These are phyloP conservation scores for Phytophthora kernoviae DNA, from an alignment of 352 stramenopile species.

Conservation along the genomic window DNA sequence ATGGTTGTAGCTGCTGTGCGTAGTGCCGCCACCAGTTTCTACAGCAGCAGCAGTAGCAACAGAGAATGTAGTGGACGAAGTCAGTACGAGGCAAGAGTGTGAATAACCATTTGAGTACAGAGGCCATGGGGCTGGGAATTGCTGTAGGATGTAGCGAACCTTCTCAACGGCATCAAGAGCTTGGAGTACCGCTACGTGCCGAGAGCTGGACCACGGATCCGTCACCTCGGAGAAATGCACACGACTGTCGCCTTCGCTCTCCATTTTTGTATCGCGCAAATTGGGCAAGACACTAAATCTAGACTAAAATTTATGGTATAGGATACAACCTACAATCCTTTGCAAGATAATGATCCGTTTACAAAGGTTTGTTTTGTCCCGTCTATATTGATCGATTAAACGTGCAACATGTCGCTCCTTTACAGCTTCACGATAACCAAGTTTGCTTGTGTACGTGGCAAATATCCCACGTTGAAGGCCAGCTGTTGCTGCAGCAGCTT, in stretches of 20 bases:
- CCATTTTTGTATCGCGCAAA: conserved; percentile 34
- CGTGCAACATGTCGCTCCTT: conserved; percentile 6
- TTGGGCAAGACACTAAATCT: too few relatives aligned
- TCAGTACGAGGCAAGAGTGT: too few relatives aligned
- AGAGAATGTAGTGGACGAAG: conserved; percentile 3
- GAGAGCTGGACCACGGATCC: conserved; percentile 70
- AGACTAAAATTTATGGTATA: too few relatives aligned
- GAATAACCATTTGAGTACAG: conserved; percentile 1
- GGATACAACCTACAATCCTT: too few relatives aligned
- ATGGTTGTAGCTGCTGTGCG: conserved; percentile 72
- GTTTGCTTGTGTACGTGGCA: too few relatives aligned
- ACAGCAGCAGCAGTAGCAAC: not conserved
- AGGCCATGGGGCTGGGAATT: not conserved
- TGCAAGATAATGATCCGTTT: conserved; percentile 5
- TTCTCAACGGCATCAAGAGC: conserved; percentile 77
- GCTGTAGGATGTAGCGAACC: conserved; percentile 32
- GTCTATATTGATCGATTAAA: conserved; percentile 13
- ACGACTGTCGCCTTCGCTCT: conserved; percentile 68
- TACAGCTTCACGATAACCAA: conserved; percentile 19
- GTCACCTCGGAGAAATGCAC: conserved; percentile 80
- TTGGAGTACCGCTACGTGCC: conserved; percentile 79
- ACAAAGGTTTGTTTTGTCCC: not conserved
- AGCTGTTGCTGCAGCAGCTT: conserved; percentile 18
- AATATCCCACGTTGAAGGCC: conserved; percentile 15
- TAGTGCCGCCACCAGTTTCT: conserved; percentile 85